Evolutionary conservation across 495 filamentous ascomycete genomes (phyloP).

Genomic region (Bombardia bombarda): DNA sequence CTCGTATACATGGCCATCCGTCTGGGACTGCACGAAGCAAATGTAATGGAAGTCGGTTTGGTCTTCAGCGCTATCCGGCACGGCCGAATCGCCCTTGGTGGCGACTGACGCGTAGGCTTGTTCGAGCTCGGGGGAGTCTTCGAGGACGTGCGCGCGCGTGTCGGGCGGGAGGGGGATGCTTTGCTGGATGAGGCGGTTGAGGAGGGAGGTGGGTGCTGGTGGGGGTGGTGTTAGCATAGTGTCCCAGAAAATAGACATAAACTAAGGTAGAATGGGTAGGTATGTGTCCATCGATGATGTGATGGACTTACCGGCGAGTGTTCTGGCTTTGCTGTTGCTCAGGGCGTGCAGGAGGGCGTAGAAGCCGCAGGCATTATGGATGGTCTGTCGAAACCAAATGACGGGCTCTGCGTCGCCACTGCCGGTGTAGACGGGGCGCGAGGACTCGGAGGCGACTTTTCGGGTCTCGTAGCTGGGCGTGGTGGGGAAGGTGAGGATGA

Average conservation of each 20-base stretch:
- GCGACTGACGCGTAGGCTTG: slow-evolving; percentile 57
- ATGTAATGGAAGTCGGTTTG: slow-evolving; percentile 64
- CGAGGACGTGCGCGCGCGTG: slow-evolving; percentile 55
- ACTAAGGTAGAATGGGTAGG: too few relatives aligned
- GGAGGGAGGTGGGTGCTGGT: slow-evolving; percentile 23
- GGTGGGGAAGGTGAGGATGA: slow-evolving; percentile 66
- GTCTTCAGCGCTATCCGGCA: slow-evolving; percentile 49
- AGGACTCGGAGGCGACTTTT: slow-evolving; percentile 41
- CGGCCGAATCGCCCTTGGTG: slow-evolving; percentile 52
- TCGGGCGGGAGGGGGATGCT: slow-evolving; percentile 38
- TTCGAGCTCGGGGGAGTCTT: slow-evolving; percentile 58
- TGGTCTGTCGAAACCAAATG: slow-evolving; percentile 78
- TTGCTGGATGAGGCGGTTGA: slow-evolving; percentile 20
- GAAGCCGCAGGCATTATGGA: slow-evolving; percentile 68
- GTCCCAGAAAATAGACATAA: too few relatives aligned
- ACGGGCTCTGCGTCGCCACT: slow-evolving; percentile 25
- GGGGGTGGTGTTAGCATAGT: background rate
- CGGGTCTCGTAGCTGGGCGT: slow-evolving; percentile 45
- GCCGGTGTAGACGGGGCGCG: slow-evolving; percentile 25
- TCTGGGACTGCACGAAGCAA: slow-evolving; percentile 51
- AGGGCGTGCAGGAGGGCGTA: slow-evolving; percentile 69
- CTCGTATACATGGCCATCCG: slow-evolving; percentile 11
- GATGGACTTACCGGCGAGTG: slow-evolving; percentile 36
- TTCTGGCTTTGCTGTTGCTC: slow-evolving; percentile 40
- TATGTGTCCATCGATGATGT: too few relatives aligned